Evolutionary conservation across 2,329 filamentous ascomycete genomes (phyloP).

Genomic region (Fusarium sterilihyphosum): DNA sequence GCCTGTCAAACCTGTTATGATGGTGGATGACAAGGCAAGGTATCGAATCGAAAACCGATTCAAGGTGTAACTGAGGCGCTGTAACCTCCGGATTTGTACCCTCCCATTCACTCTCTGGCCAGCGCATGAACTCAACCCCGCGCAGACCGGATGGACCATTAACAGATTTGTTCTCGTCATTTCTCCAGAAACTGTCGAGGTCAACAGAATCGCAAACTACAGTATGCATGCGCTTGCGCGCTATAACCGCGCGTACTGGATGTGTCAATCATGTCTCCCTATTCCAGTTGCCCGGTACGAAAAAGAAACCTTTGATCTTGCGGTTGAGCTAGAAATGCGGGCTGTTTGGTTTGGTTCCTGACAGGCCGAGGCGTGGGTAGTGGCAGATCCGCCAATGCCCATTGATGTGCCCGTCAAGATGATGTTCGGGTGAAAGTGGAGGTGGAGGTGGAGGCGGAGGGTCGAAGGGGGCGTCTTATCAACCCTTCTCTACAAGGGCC

Average conservation of each 20-base stretch:
- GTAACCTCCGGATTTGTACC: constrained; percentile 25
- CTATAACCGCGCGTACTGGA: constrained; percentile 15
- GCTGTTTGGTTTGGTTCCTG: constrained; percentile 30
- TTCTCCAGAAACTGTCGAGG: constrained; percentile 8
- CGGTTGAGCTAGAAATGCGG: constrained; percentile 21
- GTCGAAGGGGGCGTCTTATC: constrained; percentile 19
- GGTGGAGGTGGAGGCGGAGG: neutral
- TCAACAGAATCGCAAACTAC: neutral
- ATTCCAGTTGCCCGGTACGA: constrained; percentile 11
- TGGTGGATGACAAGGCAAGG: neutral
- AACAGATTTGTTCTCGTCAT: neutral
- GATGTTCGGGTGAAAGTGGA: constrained; percentile 1
- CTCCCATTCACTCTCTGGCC: constrained; percentile 5
- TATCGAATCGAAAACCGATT: constrained; percentile 9
- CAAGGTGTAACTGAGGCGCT: neutral
- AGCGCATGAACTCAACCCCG: constrained; percentile 27
- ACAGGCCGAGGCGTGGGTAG: constrained; percentile 31
- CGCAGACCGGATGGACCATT: constrained; percentile 1
- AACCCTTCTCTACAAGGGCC: neutral
- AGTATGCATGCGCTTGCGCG: constrained; percentile 16
- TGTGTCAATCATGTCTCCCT: constrained; percentile 16
- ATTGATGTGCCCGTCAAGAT: constrained; percentile 11
- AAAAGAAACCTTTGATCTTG: constrained; percentile 11
- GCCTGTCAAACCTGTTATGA: constrained; percentile 21
- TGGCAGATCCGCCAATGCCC: constrained; percentile 26